phyloP scores from a whole-genome alignment of 2,329 filamentous ascomycete species.

The Arthrinium puccinioides region DNA sequence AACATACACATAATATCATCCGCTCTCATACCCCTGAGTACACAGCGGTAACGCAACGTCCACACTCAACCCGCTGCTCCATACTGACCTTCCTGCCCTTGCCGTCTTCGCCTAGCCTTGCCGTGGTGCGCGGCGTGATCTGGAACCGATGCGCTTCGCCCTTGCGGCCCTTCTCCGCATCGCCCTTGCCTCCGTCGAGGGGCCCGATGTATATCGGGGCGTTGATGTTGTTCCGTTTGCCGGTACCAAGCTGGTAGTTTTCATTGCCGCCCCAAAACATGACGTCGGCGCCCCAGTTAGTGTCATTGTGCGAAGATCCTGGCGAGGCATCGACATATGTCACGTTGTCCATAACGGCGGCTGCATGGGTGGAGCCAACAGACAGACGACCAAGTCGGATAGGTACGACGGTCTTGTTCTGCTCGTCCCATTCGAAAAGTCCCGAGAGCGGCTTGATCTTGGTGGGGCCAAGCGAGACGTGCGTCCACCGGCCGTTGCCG shows the following conservation, averaged over 20 bases:
- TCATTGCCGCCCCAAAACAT: constrained; percentile 96
- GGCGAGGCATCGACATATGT: constrained; percentile 54
- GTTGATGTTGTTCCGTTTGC: constrained; percentile 74
- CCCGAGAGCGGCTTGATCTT: constrained; percentile 81
- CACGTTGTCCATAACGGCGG: constrained; percentile 77
- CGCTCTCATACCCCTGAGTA: constrained; percentile 60
- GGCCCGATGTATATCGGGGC: constrained; percentile 73
- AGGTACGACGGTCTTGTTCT: constrained; percentile 56
- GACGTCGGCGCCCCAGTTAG: constrained; percentile 82
- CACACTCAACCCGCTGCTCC: constrained; percentile 86
- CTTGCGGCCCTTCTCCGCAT: constrained; percentile 50
- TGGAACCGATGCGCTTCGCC: constrained; percentile 68
- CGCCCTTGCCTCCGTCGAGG: constrained; percentile 53
- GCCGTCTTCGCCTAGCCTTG: constrained; percentile 51
- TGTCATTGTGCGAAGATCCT: constrained; percentile 55
- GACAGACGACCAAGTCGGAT: constrained; percentile 70
- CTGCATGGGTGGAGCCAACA: constrained; percentile 72
- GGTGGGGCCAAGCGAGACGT: constrained; percentile 67
- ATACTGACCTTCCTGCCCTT: constrained; percentile 64
- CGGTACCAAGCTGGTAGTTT: constrained; percentile 85
- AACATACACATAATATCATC: no score
- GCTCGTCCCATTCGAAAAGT: constrained; percentile 82
- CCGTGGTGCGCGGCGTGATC: constrained; percentile 69
- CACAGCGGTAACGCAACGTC: constrained; percentile 71
- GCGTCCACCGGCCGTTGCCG: constrained; percentile 83